Evolutionary conservation across 192 early-diverging fungal genomes (phyloP).

Genomic region (Podila epigama): DNA sequence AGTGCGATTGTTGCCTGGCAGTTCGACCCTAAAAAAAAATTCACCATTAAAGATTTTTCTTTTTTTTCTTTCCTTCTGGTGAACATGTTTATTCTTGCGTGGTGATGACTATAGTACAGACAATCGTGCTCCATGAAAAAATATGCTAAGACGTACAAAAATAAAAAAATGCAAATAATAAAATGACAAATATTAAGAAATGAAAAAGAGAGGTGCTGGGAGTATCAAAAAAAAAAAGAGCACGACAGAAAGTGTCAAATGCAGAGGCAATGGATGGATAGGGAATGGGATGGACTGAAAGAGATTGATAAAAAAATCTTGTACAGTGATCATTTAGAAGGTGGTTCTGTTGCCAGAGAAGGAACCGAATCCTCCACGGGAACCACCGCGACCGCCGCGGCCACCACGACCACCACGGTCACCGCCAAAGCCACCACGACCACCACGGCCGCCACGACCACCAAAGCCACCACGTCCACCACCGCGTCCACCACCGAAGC

Average conservation of each 20-base stretch:
- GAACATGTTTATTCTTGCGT: not conserved
- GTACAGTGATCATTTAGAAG: slow-evolving; percentile 20
- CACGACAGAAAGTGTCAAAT: not conserved
- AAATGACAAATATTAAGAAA: slow-evolving; percentile 17
- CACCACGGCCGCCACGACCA: slow-evolving; percentile 51
- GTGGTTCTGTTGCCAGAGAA: slow-evolving; percentile 29
- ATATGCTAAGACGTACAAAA: slow-evolving; percentile 7
- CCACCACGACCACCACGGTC: slow-evolving; percentile 64
- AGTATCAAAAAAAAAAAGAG: not conserved
- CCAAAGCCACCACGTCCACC: slow-evolving; percentile 7
- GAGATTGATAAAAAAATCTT: slow-evolving; percentile 10
- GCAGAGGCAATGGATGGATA: slow-evolving; percentile 1
- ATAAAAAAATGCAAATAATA: slow-evolving; percentile 4
- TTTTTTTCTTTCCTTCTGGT: slow-evolving; percentile 3
- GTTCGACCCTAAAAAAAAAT: slow-evolving; percentile 12
- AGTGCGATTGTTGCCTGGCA: slow-evolving; percentile 56
- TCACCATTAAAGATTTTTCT: not conserved
- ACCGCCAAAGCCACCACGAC: slow-evolving; percentile 59
- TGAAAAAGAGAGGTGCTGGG: not conserved
- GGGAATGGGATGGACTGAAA: slow-evolving; percentile 19
- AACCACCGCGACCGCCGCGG: slow-evolving; percentile 60
- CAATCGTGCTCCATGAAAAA: slow-evolving; percentile 17
- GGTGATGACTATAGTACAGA: slow-evolving; percentile 33
- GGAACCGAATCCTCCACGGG: slow-evolving; percentile 60
- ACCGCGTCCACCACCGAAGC: slow-evolving; percentile 50